These are phyloP conservation scores for Malus hybrid DNA, from an alignment of 331 rosid genomes.

Conservation along the genomic window DNA sequence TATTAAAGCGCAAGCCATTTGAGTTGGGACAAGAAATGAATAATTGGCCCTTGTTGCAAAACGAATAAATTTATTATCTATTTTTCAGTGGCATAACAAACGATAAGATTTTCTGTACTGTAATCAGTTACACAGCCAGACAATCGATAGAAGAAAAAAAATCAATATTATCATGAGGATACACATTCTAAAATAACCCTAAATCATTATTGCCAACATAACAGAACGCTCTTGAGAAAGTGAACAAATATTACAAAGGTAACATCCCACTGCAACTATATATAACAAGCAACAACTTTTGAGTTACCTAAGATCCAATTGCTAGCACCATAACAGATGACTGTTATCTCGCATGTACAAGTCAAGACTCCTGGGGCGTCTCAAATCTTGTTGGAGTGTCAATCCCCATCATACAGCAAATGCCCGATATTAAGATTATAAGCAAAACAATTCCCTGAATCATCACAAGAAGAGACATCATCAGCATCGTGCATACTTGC, in stretches of 20 bases:
- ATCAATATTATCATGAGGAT: background rate
- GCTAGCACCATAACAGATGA: constrained; percentile 15
- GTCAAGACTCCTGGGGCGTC: constrained; percentile 76
- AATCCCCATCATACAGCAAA: constrained; percentile 99
- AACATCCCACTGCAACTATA: constrained; percentile 9
- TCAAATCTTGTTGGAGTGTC: constrained; percentile 99
- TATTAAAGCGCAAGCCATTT: too few species aligned
- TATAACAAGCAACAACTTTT: constrained; percentile 13
- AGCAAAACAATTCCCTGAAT: constrained; percentile 82
- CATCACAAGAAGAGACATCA: constrained; percentile 14
- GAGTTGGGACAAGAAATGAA: background rate
- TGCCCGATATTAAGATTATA: constrained; percentile 84
- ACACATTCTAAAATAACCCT: constrained; percentile 6
- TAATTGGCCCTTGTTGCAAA: background rate
- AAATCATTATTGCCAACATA: constrained; percentile 18
- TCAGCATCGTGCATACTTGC: constrained; percentile 22
- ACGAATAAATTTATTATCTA: background rate
- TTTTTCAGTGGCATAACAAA: background rate
- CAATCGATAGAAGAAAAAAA: background rate
- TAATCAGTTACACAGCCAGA: background rate
- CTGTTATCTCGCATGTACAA: constrained; percentile 19
- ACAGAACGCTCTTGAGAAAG: constrained; percentile 6
- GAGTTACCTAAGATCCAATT: constrained; percentile 14
- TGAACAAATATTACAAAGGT: constrained; percentile 22
- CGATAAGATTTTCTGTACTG: background rate